Evolutionary conservation across 768 basidiomycete species (phyloP), one percentile per base, ranked within the genome.

Genomic region (Galerina marginata): DNA sequence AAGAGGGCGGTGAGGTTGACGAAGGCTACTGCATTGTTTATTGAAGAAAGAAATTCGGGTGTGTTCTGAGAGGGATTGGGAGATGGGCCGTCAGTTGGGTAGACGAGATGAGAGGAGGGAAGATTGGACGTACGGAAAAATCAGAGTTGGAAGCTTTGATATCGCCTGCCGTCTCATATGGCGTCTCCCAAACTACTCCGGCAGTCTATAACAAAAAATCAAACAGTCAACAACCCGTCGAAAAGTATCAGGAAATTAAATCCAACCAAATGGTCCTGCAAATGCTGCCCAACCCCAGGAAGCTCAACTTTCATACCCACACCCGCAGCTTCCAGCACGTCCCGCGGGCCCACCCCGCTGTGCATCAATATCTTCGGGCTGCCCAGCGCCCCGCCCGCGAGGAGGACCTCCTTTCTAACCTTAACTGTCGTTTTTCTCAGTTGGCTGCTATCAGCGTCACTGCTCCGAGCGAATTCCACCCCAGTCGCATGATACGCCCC

Each of bases 11-110:
- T 79, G 60, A 79, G 73, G 72, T 87, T 87, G 64, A 81, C 77
- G 67, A 87, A 90, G 6, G 83, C 83, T 40, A 84, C 84, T 4
- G 87, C 87, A 37, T 84, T 81, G 76, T 89, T 90, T 69, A 88
- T 77, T 69, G 82, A 85, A 3, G 86, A 87, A 14, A 80, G 65
- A 71, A 84, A 83, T 56, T 72, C 71, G 2, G 74, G 54, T 6
- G 73, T 64, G 56, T 67, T 70, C 71, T 77, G 44, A 40, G n/a
- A n/a, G n/a, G n/a, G n/a, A n/a, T n/a, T n/a, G n/a, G n/a, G n/a
- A n/a, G n/a, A n/a, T n/a, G n/a, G n/a, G n/a, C n/a, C n/a, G n/a
- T n/a, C n/a, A n/a, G n/a, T n/a, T n/a, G n/a, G n/a, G n/a, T n/a
- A n/a, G n/a, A n/a, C n/a, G n/a, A n/a, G n/a, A n/a, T n/a, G n/a